Evolutionary conservation across 2,329 filamentous ascomycete genomes (phyloP).

Genomic region (Didymella lethalis): DNA sequence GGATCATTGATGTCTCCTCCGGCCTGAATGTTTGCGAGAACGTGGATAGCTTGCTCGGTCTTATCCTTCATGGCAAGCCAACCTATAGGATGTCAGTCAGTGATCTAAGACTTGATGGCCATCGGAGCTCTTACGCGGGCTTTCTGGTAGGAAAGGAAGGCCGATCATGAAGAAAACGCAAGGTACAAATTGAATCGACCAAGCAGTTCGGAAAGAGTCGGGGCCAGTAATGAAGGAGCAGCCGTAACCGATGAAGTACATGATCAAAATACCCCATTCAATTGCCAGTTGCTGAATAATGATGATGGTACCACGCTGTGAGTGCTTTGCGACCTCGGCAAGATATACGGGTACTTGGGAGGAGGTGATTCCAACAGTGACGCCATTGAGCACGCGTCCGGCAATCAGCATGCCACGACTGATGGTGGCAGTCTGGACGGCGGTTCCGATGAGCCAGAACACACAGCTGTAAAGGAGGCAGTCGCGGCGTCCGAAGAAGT

Average conservation of each 20-base stretch:
- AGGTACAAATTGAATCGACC: conserved; percentile 58
- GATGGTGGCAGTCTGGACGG: conserved; percentile 53
- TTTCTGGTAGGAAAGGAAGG: conserved; percentile 57
- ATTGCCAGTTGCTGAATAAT: conserved; percentile 57
- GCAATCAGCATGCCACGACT: conserved; percentile 55
- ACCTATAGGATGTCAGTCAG: background rate
- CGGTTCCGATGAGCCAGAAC: conserved; percentile 55
- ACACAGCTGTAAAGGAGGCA: conserved; percentile 59
- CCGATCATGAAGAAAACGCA: conserved; percentile 55
- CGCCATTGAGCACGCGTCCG: conserved; percentile 56
- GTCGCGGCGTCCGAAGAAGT: conserved; percentile 57
- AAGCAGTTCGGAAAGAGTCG: conserved; percentile 56
- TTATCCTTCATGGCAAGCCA: conserved; percentile 60
- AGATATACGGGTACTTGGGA: conserved; percentile 58
- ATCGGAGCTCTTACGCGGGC: conserved; percentile 47
- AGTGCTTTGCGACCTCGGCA: conserved; percentile 55
- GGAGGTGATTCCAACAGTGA: conserved; percentile 55
- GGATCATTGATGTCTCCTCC: conserved; percentile 56
- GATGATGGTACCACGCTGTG: conserved; percentile 54
- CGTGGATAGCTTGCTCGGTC: conserved; percentile 55
- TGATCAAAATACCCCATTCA: conserved; percentile 50
- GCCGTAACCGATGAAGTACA: conserved; percentile 59
- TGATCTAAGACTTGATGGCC: background rate
- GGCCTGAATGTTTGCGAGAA: conserved; percentile 57
- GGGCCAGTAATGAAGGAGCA: conserved; percentile 53